Conservation (phyloP, 257 asterid genomes). For the Agastache rugosa region DNA sequence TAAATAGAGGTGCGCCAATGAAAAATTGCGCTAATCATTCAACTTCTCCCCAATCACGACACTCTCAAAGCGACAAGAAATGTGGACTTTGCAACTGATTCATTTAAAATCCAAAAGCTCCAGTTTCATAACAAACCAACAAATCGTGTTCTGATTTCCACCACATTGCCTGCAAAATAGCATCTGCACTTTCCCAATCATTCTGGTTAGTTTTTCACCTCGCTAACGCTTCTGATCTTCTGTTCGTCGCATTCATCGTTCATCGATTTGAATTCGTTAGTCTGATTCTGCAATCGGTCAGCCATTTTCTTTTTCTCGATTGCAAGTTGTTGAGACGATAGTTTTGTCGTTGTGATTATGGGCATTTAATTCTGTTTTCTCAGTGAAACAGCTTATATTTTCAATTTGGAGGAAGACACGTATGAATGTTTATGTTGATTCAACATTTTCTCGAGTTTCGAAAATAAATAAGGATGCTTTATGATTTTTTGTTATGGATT, state of each 20-base stretch:
- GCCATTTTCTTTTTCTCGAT: background rate
- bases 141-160: background rate
- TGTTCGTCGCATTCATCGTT: background rate
- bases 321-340: slow-evolving; percentile 13
- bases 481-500: background rate
- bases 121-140: background rate
- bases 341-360: slow-evolving; percentile 7
- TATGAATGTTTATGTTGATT: slow-evolving; percentile 5
- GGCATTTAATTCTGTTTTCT: slow-evolving; percentile 12
- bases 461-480: slow-evolving; percentile 7
- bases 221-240: background rate
- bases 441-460: background rate
- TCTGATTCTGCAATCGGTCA: slow-evolving; percentile 17
- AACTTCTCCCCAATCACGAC: background rate
- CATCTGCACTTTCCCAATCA: slow-evolving; percentile 27
- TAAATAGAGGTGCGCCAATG: background rate
- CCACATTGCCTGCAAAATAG: slow-evolving; percentile 26
- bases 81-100: slow-evolving; percentile 15
- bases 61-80: background rate
- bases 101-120: background rate
- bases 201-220: slow-evolving; percentile 30
- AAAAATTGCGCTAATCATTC: background rate
- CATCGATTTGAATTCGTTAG: slow-evolving; percentile 23
- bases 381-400: slow-evolving; percentile 10
- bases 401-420: slow-evolving; percentile 4